Base-by-base conservation (phyloP, 208 protist genomes). In the Novymonas esmeraldas region DNA sequence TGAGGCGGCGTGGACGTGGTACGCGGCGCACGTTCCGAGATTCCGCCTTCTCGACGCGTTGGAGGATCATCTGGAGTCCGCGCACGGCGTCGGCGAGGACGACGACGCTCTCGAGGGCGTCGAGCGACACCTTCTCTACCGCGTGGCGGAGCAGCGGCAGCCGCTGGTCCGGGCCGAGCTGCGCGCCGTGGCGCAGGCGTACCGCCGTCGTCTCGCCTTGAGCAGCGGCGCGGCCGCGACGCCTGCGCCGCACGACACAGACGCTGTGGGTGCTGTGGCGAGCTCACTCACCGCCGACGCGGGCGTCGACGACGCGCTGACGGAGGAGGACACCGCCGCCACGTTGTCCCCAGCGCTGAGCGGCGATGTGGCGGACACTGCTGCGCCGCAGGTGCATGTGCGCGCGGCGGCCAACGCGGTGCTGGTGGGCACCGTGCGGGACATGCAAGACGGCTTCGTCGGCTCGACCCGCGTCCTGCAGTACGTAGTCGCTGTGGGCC, bases 401-500 rank as follows among this genome's bases (percentile, higher is more conserved):
- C 85, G 89, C 28, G 29, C 64, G 11, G 64, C 69, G 7, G 82
- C 66, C 45, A 94, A 94, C 70, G 78, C 75, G 10, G 72, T 89
- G 11, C 26, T 92, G 14, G 49, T 92, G 2, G 89, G 89, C n/a
- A 62, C 60, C 11, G 79, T 94, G 49, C 68, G 72, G 2, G 89
- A 94, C 55, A 76, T 90, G 13, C 89, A 94, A 55, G 77, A 88
- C 33, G 89, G 89, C 7, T 94, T 79, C 49, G 48, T 92, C 9
- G 84, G 79, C 10, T 24, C 69, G 5, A 65, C 58, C 3, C 51
- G 71, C 10, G 76, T 90, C 11, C 58, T 90, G 31, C 89, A 94
- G 77, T 91, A 88, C 56, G 85, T 94, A 11, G 28, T 94, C 3
- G 70, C 75, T 11, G 67, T 90, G 13, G 22, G 29, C 24, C 59